These are phyloP conservation scores for Veloboletus limbatus DNA, from an alignment of 1,284 basidiomycete species.

Conservation along the genomic window DNA sequence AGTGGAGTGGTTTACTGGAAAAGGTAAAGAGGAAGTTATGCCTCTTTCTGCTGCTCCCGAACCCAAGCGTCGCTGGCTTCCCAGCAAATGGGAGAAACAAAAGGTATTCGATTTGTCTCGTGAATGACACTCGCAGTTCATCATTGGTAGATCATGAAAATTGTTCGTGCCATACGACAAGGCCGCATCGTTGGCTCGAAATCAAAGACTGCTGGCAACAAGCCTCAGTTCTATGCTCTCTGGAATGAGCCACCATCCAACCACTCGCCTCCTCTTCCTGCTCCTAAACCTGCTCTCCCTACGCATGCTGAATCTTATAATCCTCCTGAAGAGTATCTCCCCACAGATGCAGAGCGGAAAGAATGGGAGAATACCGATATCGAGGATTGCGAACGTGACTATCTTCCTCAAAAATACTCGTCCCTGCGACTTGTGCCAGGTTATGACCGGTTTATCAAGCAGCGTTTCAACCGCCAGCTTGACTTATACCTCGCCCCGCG, in stretches of 20 bases:
- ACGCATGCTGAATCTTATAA: conserved; percentile 97
- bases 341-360: conserved; percentile 81
- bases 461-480: conserved; percentile 92
- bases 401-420: conserved; percentile 85
- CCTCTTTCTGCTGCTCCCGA: conserved; percentile 90
- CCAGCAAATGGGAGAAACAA: conserved; percentile 99
- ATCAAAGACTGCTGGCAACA: conserved; percentile 68
- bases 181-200: conserved; percentile 92
- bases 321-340: conserved; percentile 96
- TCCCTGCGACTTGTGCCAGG: conserved; percentile 89
- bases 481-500: conserved; percentile 97
- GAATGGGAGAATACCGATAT: conserved; percentile 85
- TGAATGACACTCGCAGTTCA: conserved; percentile 8
- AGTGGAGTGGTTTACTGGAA: conserved; percentile 96
- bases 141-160: conserved; percentile 88
- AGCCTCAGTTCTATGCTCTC: conserved; percentile 83
- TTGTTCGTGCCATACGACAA: conserved; percentile 95
- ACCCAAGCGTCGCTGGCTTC: conserved; percentile 95
- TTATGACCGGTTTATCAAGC: conserved; percentile 90
- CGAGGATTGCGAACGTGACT: conserved; percentile 90
- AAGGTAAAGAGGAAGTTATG: conserved; percentile 92
- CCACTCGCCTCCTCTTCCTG: conserved; percentile 82
- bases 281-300: conserved; percentile 89
- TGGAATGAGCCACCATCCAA: conserved; percentile 78
- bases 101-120: conserved; percentile 60